These are phyloP conservation scores for Calonectria pauciramosa DNA, from an alignment of 2,329 filamentous ascomycete genomes.

Conservation along the genomic window DNA sequence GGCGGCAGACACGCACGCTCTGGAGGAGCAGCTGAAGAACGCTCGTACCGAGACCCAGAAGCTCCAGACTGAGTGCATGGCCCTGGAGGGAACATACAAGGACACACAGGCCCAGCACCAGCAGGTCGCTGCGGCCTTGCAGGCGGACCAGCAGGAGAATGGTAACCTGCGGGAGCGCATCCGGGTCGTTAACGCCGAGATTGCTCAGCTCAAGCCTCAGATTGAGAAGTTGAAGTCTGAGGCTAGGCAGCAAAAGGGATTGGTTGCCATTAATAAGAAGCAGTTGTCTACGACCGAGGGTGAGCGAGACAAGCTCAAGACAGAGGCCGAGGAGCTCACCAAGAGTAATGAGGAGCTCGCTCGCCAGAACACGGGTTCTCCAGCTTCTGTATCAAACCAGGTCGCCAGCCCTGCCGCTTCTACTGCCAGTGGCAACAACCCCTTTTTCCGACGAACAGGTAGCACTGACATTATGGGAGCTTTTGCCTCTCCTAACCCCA, in stretches of 20 bases:
- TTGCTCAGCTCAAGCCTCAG: constrained; percentile 86
- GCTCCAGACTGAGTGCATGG: constrained; percentile 85
- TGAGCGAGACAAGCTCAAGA: constrained; percentile 89
- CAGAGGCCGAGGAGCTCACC: constrained; percentile 78
- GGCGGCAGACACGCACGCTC: constrained; percentile 83
- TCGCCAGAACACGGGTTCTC: constrained; percentile 67
- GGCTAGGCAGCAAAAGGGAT: constrained; percentile 93
- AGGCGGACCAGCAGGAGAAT: constrained; percentile 92
- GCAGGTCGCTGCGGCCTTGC: constrained; percentile 79
- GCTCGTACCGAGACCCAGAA: constrained; percentile 87
- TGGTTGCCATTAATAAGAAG: constrained; percentile 99
- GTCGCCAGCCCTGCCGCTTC: constrained; percentile 79
- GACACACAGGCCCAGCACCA: constrained; percentile 88
- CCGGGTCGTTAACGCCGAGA: constrained; percentile 83
- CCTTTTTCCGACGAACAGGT: constrained; percentile 85
- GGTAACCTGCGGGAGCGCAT: constrained; percentile 88
- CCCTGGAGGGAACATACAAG: constrained; percentile 83
- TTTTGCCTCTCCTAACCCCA: constrained; percentile 63
- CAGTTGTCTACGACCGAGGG: constrained; percentile 90
- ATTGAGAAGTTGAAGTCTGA: constrained; percentile 95
- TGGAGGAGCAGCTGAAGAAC: constrained; percentile 85
- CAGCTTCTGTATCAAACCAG: constrained; percentile 59
- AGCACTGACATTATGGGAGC: constrained; percentile 72
- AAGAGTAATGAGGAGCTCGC: constrained; percentile 73
- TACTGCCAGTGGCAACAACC: constrained; percentile 85